Conservation (phyloP, 2,329 filamentous ascomycete species). For the Trichoderma sp. region DNA sequence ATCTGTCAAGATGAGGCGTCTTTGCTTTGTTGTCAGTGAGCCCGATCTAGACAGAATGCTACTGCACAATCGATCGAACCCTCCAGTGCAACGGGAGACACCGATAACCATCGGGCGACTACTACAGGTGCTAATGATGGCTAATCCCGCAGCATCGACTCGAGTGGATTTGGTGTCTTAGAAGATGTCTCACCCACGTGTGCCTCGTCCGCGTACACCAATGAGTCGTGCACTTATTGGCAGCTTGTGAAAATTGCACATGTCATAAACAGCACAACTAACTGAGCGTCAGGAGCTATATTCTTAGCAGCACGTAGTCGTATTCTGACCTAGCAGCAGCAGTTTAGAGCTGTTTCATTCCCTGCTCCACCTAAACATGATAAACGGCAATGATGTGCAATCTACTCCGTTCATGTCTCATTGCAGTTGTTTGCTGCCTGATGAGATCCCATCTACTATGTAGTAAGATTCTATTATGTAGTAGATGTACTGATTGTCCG, state of each 20-base stretch:
- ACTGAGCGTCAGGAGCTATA: neutral
- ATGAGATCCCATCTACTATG: neutral
- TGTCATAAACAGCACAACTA: neutral
- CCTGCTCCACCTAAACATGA: neutral
- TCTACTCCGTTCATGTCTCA: neutral
- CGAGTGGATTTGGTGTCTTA: neutral
- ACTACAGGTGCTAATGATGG: neutral
- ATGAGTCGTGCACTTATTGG: neutral
- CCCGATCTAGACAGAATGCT: neutral
- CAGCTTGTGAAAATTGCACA: neutral
- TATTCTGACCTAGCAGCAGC: neutral
- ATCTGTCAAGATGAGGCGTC: neutral
- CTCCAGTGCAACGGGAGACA: neutral
- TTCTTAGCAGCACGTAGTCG: neutral
- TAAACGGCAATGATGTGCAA: neutral
- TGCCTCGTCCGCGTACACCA: neutral
- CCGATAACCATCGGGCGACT: neutral
- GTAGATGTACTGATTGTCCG: neutral
- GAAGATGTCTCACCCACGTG: neutral
- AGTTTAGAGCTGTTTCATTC: neutral
- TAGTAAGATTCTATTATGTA: neutral
- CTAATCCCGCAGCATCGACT: neutral
- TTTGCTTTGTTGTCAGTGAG: neutral
- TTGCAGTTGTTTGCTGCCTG: neutral
- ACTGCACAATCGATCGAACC: neutral